These are phyloP conservation scores for Sinapis alba DNA, from an alignment of 441 rosid genomes.

Conservation along the genomic window DNA sequence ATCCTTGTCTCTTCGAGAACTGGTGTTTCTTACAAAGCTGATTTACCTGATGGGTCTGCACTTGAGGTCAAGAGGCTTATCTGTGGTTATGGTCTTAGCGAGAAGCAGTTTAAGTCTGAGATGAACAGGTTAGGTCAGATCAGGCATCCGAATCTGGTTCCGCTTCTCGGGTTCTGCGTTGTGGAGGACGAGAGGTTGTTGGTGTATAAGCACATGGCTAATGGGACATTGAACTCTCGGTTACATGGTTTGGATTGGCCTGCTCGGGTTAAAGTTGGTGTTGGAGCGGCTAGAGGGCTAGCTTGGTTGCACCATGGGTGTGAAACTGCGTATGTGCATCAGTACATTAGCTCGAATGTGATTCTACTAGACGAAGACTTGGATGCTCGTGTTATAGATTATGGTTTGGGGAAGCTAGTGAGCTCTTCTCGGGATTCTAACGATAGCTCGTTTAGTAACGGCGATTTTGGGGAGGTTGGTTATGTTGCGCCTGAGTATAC, in stretches of 20 bases:
- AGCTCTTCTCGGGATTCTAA: slow-evolving; percentile 47
- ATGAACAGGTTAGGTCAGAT: slow-evolving; percentile 63
- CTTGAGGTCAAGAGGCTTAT: slow-evolving; percentile 64
- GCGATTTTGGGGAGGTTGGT: slow-evolving; percentile 62
- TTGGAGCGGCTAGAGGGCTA: slow-evolving; percentile 71
- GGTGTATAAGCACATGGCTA: slow-evolving; percentile 69
- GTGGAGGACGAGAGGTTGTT: slow-evolving; percentile 66
- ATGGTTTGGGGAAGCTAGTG: slow-evolving; percentile 58
- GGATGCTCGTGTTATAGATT: slow-evolving; percentile 62
- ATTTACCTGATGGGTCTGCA: slow-evolving; percentile 64
- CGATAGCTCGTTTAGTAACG: slow-evolving; percentile 54
- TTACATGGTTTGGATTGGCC: slow-evolving; percentile 60
- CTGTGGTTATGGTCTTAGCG: slow-evolving; percentile 46
- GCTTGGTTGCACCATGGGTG: slow-evolving; percentile 77
- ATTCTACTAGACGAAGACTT: slow-evolving; percentile 67
- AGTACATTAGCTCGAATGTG: slow-evolving; percentile 61
- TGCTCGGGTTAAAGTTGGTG: slow-evolving; percentile 52
- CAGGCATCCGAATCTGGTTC: slow-evolving; percentile 74
- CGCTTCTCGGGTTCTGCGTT: slow-evolving; percentile 62
- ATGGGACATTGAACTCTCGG: slow-evolving; percentile 55
- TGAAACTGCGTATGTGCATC: slow-evolving; percentile 52
- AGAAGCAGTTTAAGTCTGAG: slow-evolving; percentile 64
- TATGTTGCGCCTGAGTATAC: slow-evolving; percentile 71
- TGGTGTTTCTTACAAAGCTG: slow-evolving; percentile 61
- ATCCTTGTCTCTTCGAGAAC: slow-evolving; percentile 52